Percentiles rank a stretch among this genome's conserved stretches.
These are phyloP conservation scores for Castanea mollissima DNA, from an alignment of 306 rosid species.

Conservation along the genomic window DNA sequence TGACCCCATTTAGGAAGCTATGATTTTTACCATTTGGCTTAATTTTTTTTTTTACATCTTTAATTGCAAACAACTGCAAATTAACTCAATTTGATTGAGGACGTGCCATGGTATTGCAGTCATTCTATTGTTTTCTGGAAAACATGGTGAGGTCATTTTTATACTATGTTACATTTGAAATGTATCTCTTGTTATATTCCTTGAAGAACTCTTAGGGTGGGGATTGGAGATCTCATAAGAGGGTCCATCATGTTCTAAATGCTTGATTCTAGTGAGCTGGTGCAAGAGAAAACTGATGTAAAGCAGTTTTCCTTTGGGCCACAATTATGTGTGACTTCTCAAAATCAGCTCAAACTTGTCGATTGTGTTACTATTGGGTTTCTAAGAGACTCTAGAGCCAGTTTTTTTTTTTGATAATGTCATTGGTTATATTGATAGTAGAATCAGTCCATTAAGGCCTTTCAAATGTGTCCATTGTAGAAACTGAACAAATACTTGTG, in stretches of 20 bases:
- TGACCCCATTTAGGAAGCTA: neutral
- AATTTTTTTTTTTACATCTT: neutral
- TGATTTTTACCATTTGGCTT: neutral
- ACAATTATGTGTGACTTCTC: neutral
- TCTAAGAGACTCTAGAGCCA: neutral
- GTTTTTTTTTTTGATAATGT: neutral
- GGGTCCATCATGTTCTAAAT: neutral
- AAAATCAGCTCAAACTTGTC: neutral
- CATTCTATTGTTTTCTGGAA: too few species aligned
- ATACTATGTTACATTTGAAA: neutral
- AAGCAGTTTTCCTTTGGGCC: neutral
- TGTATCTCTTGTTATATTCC: neutral
- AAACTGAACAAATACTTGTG: too few species aligned
- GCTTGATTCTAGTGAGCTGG: neutral
- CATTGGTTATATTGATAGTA: neutral
- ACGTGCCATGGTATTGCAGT: neutral
- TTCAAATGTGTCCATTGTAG: neutral
- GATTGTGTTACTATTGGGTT: neutral
- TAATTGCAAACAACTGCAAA: neutral
- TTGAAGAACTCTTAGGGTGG: neutral
- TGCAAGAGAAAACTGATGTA: neutral
- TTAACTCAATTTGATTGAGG: neutral
- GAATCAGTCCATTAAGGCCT: neutral
- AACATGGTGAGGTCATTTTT: too few species aligned
- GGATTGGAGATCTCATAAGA: neutral